Conservation (phyloP, 768 basidiomycete species). For the Leccinum disarticulatum region DNA sequence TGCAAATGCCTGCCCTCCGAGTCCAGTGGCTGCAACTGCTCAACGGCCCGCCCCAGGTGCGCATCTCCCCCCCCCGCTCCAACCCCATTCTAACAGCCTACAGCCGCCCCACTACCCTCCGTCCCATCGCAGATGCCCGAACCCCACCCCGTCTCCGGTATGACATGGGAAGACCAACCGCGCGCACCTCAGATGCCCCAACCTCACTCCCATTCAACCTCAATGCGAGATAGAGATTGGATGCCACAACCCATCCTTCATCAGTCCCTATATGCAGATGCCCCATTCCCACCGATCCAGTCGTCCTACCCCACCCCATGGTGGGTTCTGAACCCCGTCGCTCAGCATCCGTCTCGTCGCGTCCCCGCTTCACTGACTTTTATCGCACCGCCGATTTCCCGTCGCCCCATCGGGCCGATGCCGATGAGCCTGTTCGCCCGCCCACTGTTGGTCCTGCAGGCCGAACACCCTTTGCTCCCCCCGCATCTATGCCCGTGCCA, state of each 20-base stretch:
- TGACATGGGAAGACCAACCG: neutral
- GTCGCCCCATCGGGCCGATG: neutral
- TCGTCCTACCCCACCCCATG: slow-evolving; percentile 25
- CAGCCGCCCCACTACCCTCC: neutral
- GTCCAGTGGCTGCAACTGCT: neutral
- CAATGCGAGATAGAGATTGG: neutral
- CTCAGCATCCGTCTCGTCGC: slow-evolving; percentile 10
- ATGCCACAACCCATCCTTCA: neutral
- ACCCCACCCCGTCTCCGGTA: neutral
- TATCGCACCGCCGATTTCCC: slow-evolving; percentile 22
- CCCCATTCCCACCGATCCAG: slow-evolving; percentile 13
- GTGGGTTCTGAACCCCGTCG: slow-evolving; percentile 9
- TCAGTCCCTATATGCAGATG: slow-evolving; percentile 17
- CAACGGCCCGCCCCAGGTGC: slow-evolving; percentile 3
- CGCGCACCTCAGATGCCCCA: neutral
- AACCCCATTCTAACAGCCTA: neutral
- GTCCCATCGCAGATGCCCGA: neutral
- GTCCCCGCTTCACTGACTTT: slow-evolving; percentile 30
- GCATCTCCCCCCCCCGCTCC: slow-evolving; percentile 6
- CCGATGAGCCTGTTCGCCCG: slow-evolving; percentile 8
- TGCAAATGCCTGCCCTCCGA: slow-evolving; percentile 21
- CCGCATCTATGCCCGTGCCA: slow-evolving; percentile 5
- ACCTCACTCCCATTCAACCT: neutral
- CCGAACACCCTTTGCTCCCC: slow-evolving; percentile 11
- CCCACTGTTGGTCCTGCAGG: slow-evolving; percentile 6